Base-by-base conservation (phyloP, 306 rosid species). In the Cyclanthera cordifolia region DNA sequence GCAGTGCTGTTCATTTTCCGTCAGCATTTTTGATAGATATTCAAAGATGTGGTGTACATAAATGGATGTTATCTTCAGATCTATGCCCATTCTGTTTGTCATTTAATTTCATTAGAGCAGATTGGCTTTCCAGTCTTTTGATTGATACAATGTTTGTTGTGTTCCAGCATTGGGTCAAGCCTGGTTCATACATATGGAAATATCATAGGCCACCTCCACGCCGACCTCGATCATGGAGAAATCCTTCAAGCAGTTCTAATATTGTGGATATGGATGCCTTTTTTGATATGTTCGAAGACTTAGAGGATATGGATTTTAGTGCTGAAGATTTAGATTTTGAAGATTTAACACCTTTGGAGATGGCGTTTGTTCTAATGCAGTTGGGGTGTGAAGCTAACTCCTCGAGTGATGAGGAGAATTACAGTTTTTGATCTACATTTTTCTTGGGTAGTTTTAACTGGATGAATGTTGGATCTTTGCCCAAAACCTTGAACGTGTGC, bases 91-190 rank as follows among this genome's bases (percentile, higher is more conserved):
- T 71, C 73, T 71, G 48, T 76, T 76, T 34, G 45, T 75, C 19
- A 47, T 67, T 67, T 79, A 74, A 71, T 76, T 73, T 73, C 75
- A 72, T 61, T 23, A 77, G 84, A 75, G 67, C 67, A 75, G 77
- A 57, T 81, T 78, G 61, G 80, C 67, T 75, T 78, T 23, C 69
- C 64, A 77, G 74, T 74, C 76, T 82, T 79, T 82, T 82, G 81
- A 82, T 79, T 79, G 80, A 70, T 77, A 73, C 82, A 78, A 75
- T 78, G 72, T 80, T 83, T 82, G 82, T 83, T 83, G 80, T 80
- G 84, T 83, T 80, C 87, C 84, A 83, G 87, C 87, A 80, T 75
- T 73, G 52, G 70, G 82, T 83, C 80, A 79, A 66, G 76, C 80
- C 80, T 17, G 82, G 87, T 79, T 83, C 84, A 61, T 80, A 83